These are phyloP conservation scores for Guadua angustifolia DNA, from an alignment of 176 grass and related monocot species.

Conservation along the genomic window DNA sequence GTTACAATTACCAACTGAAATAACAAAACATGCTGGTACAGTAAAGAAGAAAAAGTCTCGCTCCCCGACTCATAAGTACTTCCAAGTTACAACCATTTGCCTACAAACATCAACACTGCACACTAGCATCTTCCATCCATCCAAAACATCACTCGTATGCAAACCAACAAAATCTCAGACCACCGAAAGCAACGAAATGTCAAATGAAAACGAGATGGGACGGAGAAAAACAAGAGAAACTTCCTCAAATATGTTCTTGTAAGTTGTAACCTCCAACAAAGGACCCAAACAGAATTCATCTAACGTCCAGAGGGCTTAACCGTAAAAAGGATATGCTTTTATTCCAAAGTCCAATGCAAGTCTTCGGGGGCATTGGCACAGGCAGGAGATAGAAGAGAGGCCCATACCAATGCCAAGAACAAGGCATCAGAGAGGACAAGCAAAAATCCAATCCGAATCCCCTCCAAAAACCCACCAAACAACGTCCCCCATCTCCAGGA, in stretches of 20 bases:
- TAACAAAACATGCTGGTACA: not conserved
- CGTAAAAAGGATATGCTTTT: constrained; percentile 18
- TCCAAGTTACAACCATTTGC: not conserved
- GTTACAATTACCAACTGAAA: not conserved
- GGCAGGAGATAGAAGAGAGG: constrained; percentile 1
- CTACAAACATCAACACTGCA: not conserved
- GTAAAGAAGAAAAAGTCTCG: not conserved
- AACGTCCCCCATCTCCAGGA: constrained; percentile 39
- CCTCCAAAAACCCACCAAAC: constrained; percentile 53
- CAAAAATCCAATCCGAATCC: constrained; percentile 56
- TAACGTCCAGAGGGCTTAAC: not conserved
- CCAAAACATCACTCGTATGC: constrained; percentile 23
- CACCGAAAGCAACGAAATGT: constrained; percentile 29
- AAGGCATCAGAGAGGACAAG: constrained; percentile 45
- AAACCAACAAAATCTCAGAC: constrained; percentile 37
- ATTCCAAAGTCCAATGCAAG: constrained; percentile 56
- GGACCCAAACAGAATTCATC: not conserved
- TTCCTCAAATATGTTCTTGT: not conserved
- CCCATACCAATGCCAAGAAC: constrained; percentile 52
- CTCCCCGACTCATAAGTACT: not conserved
- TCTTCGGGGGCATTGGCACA: constrained; percentile 44
- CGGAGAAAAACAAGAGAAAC: not conserved
- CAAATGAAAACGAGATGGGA: constrained; percentile 26
- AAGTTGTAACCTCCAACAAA: constrained; percentile 8
- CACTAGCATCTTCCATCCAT: constrained; percentile 10